A percentile compares a stretch with the other conserved stretches of the same genome.
Conservation (phyloP, 495 filamentous ascomycete genomes). For the Penicillium coffeae region DNA sequence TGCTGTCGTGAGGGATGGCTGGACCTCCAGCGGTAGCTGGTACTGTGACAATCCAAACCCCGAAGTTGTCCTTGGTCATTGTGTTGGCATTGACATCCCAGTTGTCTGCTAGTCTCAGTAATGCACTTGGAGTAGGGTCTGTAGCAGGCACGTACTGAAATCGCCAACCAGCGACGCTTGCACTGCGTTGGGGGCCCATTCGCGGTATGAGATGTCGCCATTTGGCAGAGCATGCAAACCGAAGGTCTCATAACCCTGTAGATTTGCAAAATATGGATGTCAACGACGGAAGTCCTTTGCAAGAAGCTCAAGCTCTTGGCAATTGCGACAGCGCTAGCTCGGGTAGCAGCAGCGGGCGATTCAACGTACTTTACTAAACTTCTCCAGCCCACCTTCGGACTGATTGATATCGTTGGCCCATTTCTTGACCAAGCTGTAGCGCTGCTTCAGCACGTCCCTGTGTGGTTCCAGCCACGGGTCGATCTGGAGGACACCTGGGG, state of each 20-base stretch:
- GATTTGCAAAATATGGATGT: background rate
- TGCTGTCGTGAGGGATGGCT: constrained; percentile 86
- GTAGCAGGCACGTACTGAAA: constrained; percentile 64
- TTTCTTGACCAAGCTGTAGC: constrained; percentile 75
- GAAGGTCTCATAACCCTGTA: constrained; percentile 72
- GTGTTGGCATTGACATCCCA: constrained; percentile 80
- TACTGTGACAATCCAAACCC: constrained; percentile 81
- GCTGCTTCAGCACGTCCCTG: constrained; percentile 66
- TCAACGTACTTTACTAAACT: constrained; percentile 74
- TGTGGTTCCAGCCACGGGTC: constrained; percentile 91
- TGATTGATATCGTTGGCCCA: constrained; percentile 85
- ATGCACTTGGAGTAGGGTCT: constrained; percentile 9
- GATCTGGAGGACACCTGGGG: constrained; percentile 73
- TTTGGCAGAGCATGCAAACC: constrained; percentile 76
- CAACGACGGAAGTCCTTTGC: background rate
- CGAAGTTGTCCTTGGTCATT: constrained; percentile 81
- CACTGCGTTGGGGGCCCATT: constrained; percentile 92
- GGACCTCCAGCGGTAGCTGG: constrained; percentile 70
- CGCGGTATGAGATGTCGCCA: constrained; percentile 83
- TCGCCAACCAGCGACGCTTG: constrained; percentile 89
- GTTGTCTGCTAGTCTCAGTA: constrained; percentile 60
- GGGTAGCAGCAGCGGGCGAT: background rate
- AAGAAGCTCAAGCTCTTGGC: background rate
- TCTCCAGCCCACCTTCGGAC: constrained; percentile 82
- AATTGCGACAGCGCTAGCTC: background rate